Base-by-base conservation (phyloP, 352 stramenopile species). In the Phytophthora chlamydospora region DNA sequence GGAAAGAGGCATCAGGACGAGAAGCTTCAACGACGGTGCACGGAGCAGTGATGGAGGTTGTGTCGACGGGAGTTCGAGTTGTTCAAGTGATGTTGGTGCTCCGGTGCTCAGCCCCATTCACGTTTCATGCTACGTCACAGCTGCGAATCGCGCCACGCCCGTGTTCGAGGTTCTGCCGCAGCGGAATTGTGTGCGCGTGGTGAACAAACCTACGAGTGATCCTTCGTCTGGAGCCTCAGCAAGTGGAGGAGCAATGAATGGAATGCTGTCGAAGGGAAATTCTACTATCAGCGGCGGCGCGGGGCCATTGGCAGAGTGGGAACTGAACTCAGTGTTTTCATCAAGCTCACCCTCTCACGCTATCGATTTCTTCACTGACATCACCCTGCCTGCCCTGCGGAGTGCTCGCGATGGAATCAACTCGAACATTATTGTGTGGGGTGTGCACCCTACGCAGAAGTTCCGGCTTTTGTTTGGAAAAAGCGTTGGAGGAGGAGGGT, bases 91-190 rank as follows among this genome's bases (percentile, higher is more conserved):
- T 35, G 34, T 19, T 38, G 19, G 35, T 38, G 56, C 19, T 45
- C 38, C 54, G 3, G 58, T 66, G 14, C 57, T 83, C 16, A 75
- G 66, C 21, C 68, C 71, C 10, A 75, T 89, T 43, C 79, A 90
- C 42, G 71, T 90, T 6, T 88, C 80, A 33, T 90, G 80, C 68
- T 90, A 85, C 50, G 69, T 90, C 53, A 90, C 75, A n/a, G 77
- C 75, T 38, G 80, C 80, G 17, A 92, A 89, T 58, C 79, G 79
- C 14, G 81, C 79, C 6, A 77, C 76, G 0, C 77, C 83, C 0
- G 71, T 90, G 38, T 88, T 90, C 47, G 76, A 90, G 42, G 67
- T 89, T 9, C 57, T 76, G 3, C 68, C 73, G 0, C 66, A 84
- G 6, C 71, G 64, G 24, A 68, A 73, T 19, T 81, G 71, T 35